A percentile compares a stretch with the other conserved stretches of the same genome.
Conservation (phyloP, 345 rosid species). For the Schrenkiella parvula region DNA sequence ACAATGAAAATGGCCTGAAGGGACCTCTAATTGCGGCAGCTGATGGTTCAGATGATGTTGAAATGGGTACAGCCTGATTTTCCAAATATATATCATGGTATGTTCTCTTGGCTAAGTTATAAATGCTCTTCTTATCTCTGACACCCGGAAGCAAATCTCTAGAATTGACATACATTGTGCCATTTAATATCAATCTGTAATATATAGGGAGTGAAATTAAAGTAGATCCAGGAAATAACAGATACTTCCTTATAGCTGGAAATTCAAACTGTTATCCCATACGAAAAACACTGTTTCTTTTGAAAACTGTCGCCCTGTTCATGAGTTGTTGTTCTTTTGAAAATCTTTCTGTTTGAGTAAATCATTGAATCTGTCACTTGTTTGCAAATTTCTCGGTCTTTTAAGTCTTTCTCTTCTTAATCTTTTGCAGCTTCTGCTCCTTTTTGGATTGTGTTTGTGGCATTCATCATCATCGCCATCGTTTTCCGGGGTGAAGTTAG, state of each 20-base stretch:
- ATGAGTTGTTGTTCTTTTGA: not conserved
- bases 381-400: not conserved
- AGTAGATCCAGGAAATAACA: not conserved
- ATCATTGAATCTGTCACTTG: not conserved
- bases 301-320: not conserved
- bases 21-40: constrained; percentile 54
- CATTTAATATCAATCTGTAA: not conserved
- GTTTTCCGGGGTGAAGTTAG: constrained; percentile 6
- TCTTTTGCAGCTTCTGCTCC: constrained; percentile 22
- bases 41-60: constrained; percentile 46
- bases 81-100: constrained; percentile 28
- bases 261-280: not conserved
- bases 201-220: not conserved
- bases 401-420: not conserved
- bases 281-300: not conserved
- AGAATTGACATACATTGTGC: not conserved
- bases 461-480: not conserved
- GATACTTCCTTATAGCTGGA: not conserved
- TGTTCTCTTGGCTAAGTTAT: not conserved
- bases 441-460: constrained; percentile 1
- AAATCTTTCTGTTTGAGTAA: not conserved
- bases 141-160: not conserved
- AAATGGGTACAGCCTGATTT: constrained; percentile 18
- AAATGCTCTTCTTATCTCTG: constrained; percentile 2
- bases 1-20: constrained; percentile 49